Evolutionary conservation across 1,139 yeast species (phyloP), one percentile per base, ranked within the genome.

Genomic region (Yamadazyma conglobata): DNA sequence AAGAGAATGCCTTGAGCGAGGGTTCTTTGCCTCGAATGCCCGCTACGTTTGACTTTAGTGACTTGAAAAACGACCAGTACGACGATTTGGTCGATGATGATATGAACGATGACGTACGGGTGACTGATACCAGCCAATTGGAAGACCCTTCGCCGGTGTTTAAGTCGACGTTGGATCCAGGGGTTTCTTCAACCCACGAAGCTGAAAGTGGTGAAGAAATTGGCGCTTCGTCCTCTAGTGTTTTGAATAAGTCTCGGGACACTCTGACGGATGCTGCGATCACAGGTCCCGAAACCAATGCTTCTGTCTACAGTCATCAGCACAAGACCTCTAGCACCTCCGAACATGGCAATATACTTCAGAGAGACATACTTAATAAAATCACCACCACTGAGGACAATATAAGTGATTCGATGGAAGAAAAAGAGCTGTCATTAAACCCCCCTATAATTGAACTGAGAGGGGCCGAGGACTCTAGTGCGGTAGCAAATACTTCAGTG

Each of bases 41-140:
- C 1, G 86, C 78, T 1, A 71, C 80, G 0, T 60, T 70, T 41
- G 72, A 79, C 47, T 79, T 79, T 28, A 70, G 64, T 37, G 83
- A 75, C 1, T 53, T 79, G 15, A 55, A 54, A 29, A 40, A 46
- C 27, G 48, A 46, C 11, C 39, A 48, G 26, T 52, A 50, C 32
- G 48, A 48, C 15, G 35, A 32, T 6, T 19, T 28, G 16, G 22
- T 24, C 24, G 21, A 22, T 16, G 22, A 12, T 4, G 15, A 17
- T 10, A n/a, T 13, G 7, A 14, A 4, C 6, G 5, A 6, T 7
- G 6, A 14, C 6, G 15, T 15, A 14, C 15, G 12, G 4, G 16
- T 15, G 11, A 24, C 21, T 12, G 23, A 15, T 14, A n/a, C 9
- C 9, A 10, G 6, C 25, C 15, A 12, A 24, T 19, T 22, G 30